Conservation (phyloP, 2,329 filamentous ascomycete genomes). For the Fusarium tuaranense region DNA sequence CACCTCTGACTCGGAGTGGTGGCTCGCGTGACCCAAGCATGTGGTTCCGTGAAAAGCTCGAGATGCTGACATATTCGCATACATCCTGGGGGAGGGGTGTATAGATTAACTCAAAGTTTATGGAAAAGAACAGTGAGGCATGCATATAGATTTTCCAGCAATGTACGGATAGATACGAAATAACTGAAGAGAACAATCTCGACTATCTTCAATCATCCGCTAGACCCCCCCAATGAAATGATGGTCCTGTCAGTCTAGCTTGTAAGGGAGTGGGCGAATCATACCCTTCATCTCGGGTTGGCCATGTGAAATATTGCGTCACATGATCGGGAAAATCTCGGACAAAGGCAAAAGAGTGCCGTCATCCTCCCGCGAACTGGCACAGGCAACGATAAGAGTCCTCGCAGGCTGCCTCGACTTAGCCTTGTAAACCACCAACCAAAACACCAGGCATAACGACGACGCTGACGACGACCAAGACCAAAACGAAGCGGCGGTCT, state of each 20-base stretch:
- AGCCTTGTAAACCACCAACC: slow-evolving; percentile 22
- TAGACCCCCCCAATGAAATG: neutral
- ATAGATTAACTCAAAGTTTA: neutral
- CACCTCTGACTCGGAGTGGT: neutral
- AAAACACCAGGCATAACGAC: slow-evolving; percentile 31
- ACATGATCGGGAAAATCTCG: slow-evolving; percentile 49
- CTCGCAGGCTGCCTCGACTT: slow-evolving; percentile 36
- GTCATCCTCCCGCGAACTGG: slow-evolving; percentile 46
- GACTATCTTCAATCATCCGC: neutral
- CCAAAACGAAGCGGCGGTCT: slow-evolving; percentile 10
- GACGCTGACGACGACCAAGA: slow-evolving; percentile 37
- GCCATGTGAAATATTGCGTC: slow-evolving; percentile 45
- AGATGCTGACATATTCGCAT: neutral
- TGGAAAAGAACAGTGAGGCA: neutral
- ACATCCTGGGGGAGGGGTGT: neutral
- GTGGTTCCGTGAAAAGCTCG: neutral
- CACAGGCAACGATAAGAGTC: slow-evolving; percentile 47
- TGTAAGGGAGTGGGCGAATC: slow-evolving; percentile 6
- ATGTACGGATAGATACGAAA: neutral
- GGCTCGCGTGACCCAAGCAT: slow-evolving; percentile 5
- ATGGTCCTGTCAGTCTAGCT: neutral
- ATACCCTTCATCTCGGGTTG: neutral
- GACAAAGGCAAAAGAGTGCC: slow-evolving; percentile 45
- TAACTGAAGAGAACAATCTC: neutral
- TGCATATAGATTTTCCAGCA: neutral